Evolutionary conservation across 2,329 filamentous ascomycete species (phyloP).

Genomic region (Apiospora pterosperma): DNA sequence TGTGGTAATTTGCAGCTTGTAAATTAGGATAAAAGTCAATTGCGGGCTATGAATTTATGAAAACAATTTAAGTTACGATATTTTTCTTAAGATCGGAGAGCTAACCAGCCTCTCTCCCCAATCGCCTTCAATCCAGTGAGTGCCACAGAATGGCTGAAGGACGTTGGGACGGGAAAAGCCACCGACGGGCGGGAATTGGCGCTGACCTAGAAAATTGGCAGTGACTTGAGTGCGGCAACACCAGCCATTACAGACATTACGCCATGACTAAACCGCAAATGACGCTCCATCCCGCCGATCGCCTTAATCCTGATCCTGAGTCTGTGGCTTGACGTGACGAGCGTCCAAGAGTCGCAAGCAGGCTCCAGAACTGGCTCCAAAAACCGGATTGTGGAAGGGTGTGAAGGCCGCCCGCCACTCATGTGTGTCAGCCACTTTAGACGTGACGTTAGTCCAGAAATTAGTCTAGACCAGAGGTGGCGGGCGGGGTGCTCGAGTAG

Average conservation of each 20-base stretch:
- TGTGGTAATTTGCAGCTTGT: not conserved
- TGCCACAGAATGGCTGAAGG: not conserved
- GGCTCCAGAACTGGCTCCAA: not conserved
- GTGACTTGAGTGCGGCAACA: not conserved
- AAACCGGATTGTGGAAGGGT: not conserved
- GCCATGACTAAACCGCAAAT: conserved; percentile 3
- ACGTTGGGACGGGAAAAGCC: not conserved
- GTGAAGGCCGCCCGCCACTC: not conserved
- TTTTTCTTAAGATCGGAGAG: no score
- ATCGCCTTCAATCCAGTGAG: not conserved
- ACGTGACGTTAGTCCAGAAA: not conserved
- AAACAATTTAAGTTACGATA: not conserved
- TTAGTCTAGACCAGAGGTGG: not conserved
- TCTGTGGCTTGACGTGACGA: conserved; percentile 3
- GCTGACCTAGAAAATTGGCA: not conserved
- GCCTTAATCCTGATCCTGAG: not conserved
- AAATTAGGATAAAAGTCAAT: not conserved
- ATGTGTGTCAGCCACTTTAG: not conserved
- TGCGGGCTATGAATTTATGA: conserved; percentile 1
- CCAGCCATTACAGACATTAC: conserved; percentile 4
- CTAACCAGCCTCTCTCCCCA: no score
- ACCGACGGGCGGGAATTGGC: not conserved
- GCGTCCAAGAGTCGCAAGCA: not conserved
- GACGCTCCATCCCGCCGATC: not conserved
- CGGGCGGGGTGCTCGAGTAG: not conserved